phyloP scores from a whole-genome alignment of 352 stramenopile genomes.

The Pythium rishiriense region DNA sequence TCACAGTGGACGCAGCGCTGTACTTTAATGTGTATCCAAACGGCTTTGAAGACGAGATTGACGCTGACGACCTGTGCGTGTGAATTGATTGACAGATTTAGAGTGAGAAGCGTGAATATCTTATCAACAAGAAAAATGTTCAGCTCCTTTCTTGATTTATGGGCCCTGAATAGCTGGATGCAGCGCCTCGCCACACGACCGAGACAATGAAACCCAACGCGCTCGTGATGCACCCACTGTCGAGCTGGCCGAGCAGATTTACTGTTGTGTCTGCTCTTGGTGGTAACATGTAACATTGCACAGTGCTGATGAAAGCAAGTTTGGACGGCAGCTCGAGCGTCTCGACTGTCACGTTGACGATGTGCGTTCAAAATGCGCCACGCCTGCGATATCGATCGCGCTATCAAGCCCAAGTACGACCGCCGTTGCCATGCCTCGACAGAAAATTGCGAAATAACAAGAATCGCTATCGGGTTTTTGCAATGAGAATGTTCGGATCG shows the following conservation, averaged over 20 bases:
- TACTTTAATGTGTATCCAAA: conserved; percentile 40
- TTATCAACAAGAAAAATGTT: no score
- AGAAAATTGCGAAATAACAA: background rate
- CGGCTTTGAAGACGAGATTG: conserved; percentile 34
- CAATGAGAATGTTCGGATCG: background rate
- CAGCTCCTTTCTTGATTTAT: no score
- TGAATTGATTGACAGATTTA: no score
- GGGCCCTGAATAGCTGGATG: conserved; percentile 1
- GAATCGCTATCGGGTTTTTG: background rate
- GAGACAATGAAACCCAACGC: background rate
- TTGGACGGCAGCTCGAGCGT: background rate
- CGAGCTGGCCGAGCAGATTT: background rate
- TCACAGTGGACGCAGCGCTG: conserved; percentile 19
- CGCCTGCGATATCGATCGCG: background rate
- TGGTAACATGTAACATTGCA: background rate
- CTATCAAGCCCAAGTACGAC: background rate
- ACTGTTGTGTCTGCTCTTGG: background rate
- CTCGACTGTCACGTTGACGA: background rate
- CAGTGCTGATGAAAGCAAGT: conserved; percentile 7
- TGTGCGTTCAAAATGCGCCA: background rate
- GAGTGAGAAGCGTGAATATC: no score
- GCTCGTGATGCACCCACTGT: background rate
- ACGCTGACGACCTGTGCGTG: conserved; percentile 25
- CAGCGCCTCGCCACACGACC: background rate
- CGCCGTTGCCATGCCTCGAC: background rate